Conservation (phyloP, 495 filamentous ascomycete species). For the Talaromyces stipitatus region DNA sequence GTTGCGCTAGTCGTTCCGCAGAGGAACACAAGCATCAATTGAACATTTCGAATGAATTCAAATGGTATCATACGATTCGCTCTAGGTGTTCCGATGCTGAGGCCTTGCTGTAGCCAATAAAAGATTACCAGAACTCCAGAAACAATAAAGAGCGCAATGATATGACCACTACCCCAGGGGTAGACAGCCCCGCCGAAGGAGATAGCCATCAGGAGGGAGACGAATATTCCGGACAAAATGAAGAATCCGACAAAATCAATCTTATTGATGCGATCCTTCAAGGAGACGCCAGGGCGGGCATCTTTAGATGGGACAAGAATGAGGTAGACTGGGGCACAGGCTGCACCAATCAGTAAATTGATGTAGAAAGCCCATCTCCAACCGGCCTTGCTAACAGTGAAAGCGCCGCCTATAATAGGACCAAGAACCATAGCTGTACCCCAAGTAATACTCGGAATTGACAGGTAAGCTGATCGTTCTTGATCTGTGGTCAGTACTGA, state of each 20-base stretch:
- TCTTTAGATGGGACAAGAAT: background rate
- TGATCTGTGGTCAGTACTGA: slow-evolving; percentile 29
- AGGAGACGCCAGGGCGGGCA: background rate
- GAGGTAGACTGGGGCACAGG: background rate
- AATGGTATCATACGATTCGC: background rate
- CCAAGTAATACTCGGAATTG: slow-evolving; percentile 26
- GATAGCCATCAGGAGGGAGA: slow-evolving; percentile 42
- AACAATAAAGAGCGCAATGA: slow-evolving; percentile 46
- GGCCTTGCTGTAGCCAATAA: background rate
- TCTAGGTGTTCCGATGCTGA: background rate
- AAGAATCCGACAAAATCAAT: slow-evolving; percentile 25
- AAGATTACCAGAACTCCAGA: slow-evolving; percentile 32
- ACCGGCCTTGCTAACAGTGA: slow-evolving; percentile 32
- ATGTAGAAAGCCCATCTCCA: background rate
- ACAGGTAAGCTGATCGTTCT: slow-evolving; percentile 39
- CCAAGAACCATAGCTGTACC: slow-evolving; percentile 41
- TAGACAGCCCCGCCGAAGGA: slow-evolving; percentile 49
- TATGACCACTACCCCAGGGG: slow-evolving; percentile 41
- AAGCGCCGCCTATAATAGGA: slow-evolving; percentile 48
- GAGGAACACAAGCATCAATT: background rate
- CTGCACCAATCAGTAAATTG: background rate
- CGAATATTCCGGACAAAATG: slow-evolving; percentile 32
- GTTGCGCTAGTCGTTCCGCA: slow-evolving; percentile 10
- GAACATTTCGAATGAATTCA: background rate
- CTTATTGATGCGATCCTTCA: slow-evolving; percentile 9